These are phyloP conservation scores for Lodderomyces theae DNA, from an alignment of 1,139 yeast species.

Conservation along the genomic window DNA sequence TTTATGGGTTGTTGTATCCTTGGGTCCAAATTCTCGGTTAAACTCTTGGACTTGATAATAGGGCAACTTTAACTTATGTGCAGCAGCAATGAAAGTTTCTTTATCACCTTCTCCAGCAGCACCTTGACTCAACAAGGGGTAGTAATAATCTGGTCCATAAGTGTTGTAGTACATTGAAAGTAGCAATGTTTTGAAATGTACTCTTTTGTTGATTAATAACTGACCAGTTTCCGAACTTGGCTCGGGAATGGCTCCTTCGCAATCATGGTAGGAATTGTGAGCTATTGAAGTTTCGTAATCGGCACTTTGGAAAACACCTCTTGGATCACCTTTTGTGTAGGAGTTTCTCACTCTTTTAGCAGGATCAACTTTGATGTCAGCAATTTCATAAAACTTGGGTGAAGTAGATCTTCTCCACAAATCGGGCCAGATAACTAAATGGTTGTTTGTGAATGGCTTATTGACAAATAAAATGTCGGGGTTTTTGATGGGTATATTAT, in stretches of 20 bases:
- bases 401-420: slow-evolving; percentile 42
- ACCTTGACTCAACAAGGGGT: slow-evolving; percentile 53
- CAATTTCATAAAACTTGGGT: slow-evolving; percentile 32
- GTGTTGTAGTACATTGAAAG: slow-evolving; percentile 56
- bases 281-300: slow-evolving; percentile 11
- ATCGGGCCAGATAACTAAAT: slow-evolving; percentile 39
- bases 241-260: slow-evolving; percentile 56
- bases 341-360: slow-evolving; percentile 23
- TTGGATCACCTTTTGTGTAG: slow-evolving; percentile 25
- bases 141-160: slow-evolving; percentile 54
- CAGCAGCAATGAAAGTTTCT: slow-evolving; percentile 62
- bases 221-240: slow-evolving; percentile 64
- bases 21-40: slow-evolving; percentile 36
- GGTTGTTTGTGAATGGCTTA: slow-evolving; percentile 28
- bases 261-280: slow-evolving; percentile 41
- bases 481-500: slow-evolving; percentile 32
- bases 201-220: slow-evolving; percentile 47
- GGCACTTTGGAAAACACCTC: slow-evolving; percentile 18
- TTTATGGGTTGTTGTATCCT: slow-evolving; percentile 18
- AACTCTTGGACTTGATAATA: slow-evolving; percentile 53
- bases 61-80: slow-evolving; percentile 47
- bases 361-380: slow-evolving; percentile 24
- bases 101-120: slow-evolving; percentile 65
- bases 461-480: slow-evolving; percentile 32
- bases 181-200: slow-evolving; percentile 49